These are phyloP conservation scores for Chrysophaeum taylorii DNA, from an alignment of 352 stramenopile genomes.

Conservation along the genomic window DNA sequence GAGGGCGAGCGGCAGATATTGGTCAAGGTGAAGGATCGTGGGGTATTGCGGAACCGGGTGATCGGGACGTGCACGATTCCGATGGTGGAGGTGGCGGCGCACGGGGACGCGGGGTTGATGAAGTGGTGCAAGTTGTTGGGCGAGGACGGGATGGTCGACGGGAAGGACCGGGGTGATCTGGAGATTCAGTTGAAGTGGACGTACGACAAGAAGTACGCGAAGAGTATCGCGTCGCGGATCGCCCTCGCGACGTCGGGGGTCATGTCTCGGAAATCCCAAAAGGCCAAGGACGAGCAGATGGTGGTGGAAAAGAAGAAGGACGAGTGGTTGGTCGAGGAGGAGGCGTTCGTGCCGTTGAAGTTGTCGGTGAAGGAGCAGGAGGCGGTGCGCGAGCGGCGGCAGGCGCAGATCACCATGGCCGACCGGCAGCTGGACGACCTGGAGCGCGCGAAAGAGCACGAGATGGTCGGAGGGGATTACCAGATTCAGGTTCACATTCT, in stretches of 20 bases:
- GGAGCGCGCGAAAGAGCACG: not conserved
- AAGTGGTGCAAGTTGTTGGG: constrained; percentile 7
- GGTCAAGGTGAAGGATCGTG: constrained; percentile 3
- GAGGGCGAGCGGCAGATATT: not conserved
- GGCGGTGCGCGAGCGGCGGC: not conserved
- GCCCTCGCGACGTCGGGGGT: not conserved
- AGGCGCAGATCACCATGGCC: not conserved
- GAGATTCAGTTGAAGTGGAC: not conserved
- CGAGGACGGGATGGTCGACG: not conserved
- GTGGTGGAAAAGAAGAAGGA: not conserved
- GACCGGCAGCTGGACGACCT: constrained; percentile 1
- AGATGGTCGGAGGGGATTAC: constrained; percentile 51
- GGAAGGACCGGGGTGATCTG: not conserved
- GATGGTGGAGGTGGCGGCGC: constrained; percentile 6
- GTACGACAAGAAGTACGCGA: not conserved
- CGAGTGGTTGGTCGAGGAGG: not conserved
- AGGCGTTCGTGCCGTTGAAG: not conserved
- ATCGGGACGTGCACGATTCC: not conserved
- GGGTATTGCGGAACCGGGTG: not conserved
- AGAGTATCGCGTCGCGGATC: not conserved
- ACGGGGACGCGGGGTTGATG: not conserved
- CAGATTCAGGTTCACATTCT: constrained; percentile 73
- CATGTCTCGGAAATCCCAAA: not conserved
- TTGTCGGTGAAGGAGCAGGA: constrained; percentile 6
- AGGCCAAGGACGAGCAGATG: too few species aligned